These are phyloP conservation scores for Trichoderma orchidacearum DNA, from an alignment of 495 filamentous ascomycete genomes.

Conservation along the genomic window DNA sequence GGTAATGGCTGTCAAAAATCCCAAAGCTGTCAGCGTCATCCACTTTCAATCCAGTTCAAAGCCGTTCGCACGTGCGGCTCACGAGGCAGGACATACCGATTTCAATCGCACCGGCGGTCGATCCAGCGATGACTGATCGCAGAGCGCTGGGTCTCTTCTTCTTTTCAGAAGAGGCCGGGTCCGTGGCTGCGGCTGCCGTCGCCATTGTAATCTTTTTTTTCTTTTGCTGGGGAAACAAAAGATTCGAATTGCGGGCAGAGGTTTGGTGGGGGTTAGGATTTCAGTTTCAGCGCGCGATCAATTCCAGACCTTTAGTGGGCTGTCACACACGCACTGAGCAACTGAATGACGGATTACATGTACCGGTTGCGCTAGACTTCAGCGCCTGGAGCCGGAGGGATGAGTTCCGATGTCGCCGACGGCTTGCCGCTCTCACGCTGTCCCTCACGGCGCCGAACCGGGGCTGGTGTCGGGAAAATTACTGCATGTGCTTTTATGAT, in stretches of 20 bases:
- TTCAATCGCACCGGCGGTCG: slow-evolving; percentile 84
- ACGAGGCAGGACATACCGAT: slow-evolving; percentile 44
- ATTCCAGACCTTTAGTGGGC: too few species aligned
- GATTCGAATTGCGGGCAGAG: too few species aligned
- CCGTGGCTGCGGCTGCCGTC: slow-evolving; percentile 8
- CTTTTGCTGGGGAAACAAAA: background rate
- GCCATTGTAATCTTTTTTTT: slow-evolving; percentile 1
- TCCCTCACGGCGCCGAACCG: background rate
- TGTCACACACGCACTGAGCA: too few species aligned
- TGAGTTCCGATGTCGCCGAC: background rate
- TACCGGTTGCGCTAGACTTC: background rate
- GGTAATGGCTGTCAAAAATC: slow-evolving; percentile 58
- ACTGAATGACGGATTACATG: background rate
- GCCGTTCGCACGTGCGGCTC: background rate
- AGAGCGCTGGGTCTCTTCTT: slow-evolving; percentile 59
- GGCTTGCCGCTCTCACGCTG: too few species aligned
- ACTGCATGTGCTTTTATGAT: background rate
- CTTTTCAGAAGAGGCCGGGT: slow-evolving; percentile 12
- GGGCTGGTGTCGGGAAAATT: background rate
- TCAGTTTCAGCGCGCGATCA: too few species aligned
- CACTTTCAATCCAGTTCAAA: background rate
- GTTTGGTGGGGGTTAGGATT: background rate
- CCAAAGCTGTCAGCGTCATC: background rate
- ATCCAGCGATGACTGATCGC: slow-evolving; percentile 78
- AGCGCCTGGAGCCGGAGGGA: background rate